These are phyloP conservation scores for Oligophagozyma castellii DNA, from an alignment of 1,139 yeast genomes.

Conservation along the genomic window DNA sequence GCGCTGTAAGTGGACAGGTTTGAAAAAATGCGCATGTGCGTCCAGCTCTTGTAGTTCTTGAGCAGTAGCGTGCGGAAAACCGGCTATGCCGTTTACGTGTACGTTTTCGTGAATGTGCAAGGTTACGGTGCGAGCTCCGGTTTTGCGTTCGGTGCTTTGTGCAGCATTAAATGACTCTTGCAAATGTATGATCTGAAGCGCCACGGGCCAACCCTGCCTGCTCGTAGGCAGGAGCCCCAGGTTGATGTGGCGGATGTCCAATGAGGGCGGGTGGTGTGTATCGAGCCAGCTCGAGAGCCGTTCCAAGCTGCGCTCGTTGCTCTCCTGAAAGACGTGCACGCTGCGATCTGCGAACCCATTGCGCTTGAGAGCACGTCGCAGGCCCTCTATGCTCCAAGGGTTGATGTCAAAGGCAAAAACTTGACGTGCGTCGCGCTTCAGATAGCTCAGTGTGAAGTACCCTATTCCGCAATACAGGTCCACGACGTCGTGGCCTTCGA, in stretches of 20 bases:
- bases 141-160: background rate
- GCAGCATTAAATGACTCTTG: conserved; percentile 6
- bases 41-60: conserved; percentile 4
- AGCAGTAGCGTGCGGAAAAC: conserved; percentile 4
- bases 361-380: conserved; percentile 37
- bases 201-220: conserved; percentile 42
- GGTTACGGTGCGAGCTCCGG: too few species aligned
- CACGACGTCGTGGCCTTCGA: conserved; percentile 34
- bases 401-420: conserved; percentile 75
- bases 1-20: conserved; percentile 28
- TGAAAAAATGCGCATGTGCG: conserved; percentile 5
- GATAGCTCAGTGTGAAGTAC: conserved; percentile 62
- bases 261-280: conserved; percentile 1
- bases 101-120: conserved; percentile 74
- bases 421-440: conserved; percentile 36
- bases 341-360: conserved; percentile 29
- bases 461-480: conserved; percentile 84
- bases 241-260: conserved; percentile 48
- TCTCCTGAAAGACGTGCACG: conserved; percentile 34
- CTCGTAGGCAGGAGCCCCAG: conserved; percentile 69
- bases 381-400: conserved; percentile 73
- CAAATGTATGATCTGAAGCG: conserved; percentile 23
- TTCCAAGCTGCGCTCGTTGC: conserved; percentile 36
- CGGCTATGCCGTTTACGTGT: conserved; percentile 23
- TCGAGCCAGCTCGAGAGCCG: conserved; percentile 26